Evolutionary conservation across 148 eudicot genomes (phyloP), one percentile per base, ranked within the genome.

Genomic region (Rhododendron vialii): DNA sequence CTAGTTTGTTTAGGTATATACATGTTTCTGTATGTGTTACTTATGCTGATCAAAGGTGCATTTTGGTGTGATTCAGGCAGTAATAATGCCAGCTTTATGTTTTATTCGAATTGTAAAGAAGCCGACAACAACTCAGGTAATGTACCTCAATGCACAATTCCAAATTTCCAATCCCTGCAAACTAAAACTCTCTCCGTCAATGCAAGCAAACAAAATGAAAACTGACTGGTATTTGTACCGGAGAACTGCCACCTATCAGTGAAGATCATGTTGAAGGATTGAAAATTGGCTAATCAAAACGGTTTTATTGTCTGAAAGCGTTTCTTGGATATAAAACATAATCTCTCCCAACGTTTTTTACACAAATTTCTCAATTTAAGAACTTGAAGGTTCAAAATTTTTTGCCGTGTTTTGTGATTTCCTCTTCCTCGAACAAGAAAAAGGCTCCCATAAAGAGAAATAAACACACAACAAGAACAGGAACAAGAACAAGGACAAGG

Each of bases 31-130:
- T 24, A 15, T 18, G 26, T 15, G 83, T 22, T 81, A 7, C 15
- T 51, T 5, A 33, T 81, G 65, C 65, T 81, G 33, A 81, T 26
- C 24, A 51, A 81, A 9, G 12, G 51, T 26, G 65, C 41, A 51
- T n/a, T 81, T 53, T 81, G 83, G 83, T 47, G 26, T 83, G 83
- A 24, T 89, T 84, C 91, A 94, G 98, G 90, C 94, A 22, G 82
- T 95, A 81, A 92, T 95, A 87, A 83, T 95, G 88, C 98, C 98
- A 84, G 87, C 96, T 71, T 81, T 95, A 77, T 94, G 95, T 89
- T 95, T 89, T 86, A 81, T 94, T 74, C 94, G 83, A 84, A 93
- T 95, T 45, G 76, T 91, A 81, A 92, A 85, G 87, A 93, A 92
- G 79, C 95, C 95, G 2, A 93, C 98, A 59, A 90, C 45, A 35